Evolutionary conservation across 345 rosid species (phyloP).

Genomic region (Euphorbia lathyris): DNA sequence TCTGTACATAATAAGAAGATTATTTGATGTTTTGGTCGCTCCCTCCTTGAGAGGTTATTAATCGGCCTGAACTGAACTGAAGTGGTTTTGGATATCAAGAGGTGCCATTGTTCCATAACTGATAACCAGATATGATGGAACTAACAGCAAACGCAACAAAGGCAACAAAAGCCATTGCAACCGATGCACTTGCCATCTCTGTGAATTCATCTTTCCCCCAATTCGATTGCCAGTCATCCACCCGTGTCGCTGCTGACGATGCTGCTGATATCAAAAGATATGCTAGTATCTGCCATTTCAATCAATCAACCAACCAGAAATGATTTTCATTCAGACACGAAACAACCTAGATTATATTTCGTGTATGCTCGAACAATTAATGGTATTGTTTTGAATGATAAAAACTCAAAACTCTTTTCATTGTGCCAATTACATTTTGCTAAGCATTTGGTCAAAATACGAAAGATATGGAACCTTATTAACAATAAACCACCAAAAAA

Average conservation of each 20-base stretch:
- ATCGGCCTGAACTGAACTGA: not conserved
- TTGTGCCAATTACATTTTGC: not conserved
- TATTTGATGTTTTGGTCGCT: not conserved
- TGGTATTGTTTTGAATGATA: too few species aligned
- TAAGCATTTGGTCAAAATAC: too few species aligned
- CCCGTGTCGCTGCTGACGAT: constrained; percentile 90
- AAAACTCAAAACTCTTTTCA: too few species aligned
- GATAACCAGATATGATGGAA: constrained; percentile 74
- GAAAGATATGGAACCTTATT: not conserved
- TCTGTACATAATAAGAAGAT: constrained; percentile 19
- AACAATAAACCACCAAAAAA: not conserved
- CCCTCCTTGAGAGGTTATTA: not conserved
- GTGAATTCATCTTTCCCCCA: constrained; percentile 99
- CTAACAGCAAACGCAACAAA: constrained; percentile 74
- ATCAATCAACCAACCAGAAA: constrained; percentile 5
- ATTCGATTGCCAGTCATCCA: constrained; percentile 88
- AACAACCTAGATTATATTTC: too few species aligned
- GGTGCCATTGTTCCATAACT: constrained; percentile 44
- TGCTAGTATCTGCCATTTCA: constrained; percentile 59
- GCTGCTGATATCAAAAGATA: constrained; percentile 89
- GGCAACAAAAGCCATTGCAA: constrained; percentile 74
- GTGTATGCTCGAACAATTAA: too few species aligned
- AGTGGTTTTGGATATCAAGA: constrained; percentile 18
- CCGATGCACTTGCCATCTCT: constrained; percentile 83
- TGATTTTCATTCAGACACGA: not conserved